phyloP scores from a whole-genome alignment of 768 basidiomycete species.

The Mycena indigotica region DNA sequence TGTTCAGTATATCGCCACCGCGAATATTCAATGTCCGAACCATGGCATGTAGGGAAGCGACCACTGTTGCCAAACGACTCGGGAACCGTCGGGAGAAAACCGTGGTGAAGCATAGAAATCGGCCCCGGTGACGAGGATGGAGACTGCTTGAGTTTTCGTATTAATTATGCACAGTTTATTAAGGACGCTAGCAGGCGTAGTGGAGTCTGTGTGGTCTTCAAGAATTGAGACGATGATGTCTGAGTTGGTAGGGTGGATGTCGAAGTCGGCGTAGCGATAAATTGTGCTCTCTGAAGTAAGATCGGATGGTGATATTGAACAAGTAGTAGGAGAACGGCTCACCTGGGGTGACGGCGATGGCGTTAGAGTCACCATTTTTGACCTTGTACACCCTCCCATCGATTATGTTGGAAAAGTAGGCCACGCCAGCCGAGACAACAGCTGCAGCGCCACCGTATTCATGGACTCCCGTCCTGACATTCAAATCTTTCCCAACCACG shows the following conservation, averaged over 20 bases:
- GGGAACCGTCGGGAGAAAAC: conserved; percentile 62
- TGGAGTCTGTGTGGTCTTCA: conserved; percentile 58
- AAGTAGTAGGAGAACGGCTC: conserved; percentile 16
- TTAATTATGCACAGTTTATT: conserved; percentile 54
- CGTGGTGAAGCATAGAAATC: conserved; percentile 64
- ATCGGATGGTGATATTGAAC: not conserved
- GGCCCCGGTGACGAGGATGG: conserved; percentile 46
- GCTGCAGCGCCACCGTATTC: conserved; percentile 75
- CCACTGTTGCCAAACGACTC: conserved; percentile 69
- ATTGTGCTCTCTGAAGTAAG: conserved; percentile 37
- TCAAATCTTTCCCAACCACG: conserved; percentile 54
- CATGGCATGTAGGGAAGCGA: conserved; percentile 61
- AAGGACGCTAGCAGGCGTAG: conserved; percentile 46
- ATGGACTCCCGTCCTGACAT: conserved; percentile 59
- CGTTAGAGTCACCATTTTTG: conserved; percentile 31
- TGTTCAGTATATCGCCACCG: not conserved
- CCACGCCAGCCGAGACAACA: conserved; percentile 47
- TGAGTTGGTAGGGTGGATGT: conserved; percentile 47
- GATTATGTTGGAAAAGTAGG: conserved; percentile 60
- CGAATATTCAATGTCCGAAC: conserved; percentile 23
- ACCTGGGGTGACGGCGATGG: conserved; percentile 59
- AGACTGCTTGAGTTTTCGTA: conserved; percentile 36
- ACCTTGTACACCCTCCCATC: conserved; percentile 58
- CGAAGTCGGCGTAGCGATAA: conserved; percentile 56
- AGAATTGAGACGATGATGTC: conserved; percentile 53